phyloP scores from a whole-genome alignment of 2,329 filamentous ascomycete species.

The Teratosphaeria nubilosa region DNA sequence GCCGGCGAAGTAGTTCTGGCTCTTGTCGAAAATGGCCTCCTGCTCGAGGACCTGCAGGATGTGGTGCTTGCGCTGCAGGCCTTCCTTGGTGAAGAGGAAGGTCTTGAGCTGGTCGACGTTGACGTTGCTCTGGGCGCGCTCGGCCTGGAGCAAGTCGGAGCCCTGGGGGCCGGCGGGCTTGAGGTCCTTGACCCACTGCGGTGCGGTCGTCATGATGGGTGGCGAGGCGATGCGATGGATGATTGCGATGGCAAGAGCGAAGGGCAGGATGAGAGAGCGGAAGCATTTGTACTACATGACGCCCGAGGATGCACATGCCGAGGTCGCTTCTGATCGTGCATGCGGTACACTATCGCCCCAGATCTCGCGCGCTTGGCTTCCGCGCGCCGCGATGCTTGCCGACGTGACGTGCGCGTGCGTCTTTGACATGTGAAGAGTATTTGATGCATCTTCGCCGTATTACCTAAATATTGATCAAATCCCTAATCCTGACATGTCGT shows the following conservation, averaged over 20 bases:
- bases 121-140: conserved; percentile 58
- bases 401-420: neutral
- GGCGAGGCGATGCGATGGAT: neutral
- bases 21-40: conserved; percentile 67
- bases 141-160: conserved; percentile 55
- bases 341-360: too few species aligned
- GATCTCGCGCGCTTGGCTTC: too few species aligned
- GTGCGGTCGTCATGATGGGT: conserved; percentile 27
- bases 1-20: conserved; percentile 65
- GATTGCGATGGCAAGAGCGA: neutral
- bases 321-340: neutral
- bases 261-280: neutral
- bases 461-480: neutral
- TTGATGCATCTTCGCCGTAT: neutral
- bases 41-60: conserved; percentile 55
- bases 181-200: conserved; percentile 57
- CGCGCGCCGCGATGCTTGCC: neutral
- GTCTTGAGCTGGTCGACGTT: conserved; percentile 57
- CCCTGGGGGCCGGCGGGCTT: conserved; percentile 59
- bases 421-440: neutral
- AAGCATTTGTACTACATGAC: neutral
- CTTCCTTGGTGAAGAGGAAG: conserved; percentile 59
- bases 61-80: conserved; percentile 48
- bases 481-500: conserved; percentile 37
- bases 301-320: neutral